These are phyloP conservation scores for Fusarium graminum DNA, from an alignment of 2,329 filamentous ascomycete genomes.

Conservation along the genomic window DNA sequence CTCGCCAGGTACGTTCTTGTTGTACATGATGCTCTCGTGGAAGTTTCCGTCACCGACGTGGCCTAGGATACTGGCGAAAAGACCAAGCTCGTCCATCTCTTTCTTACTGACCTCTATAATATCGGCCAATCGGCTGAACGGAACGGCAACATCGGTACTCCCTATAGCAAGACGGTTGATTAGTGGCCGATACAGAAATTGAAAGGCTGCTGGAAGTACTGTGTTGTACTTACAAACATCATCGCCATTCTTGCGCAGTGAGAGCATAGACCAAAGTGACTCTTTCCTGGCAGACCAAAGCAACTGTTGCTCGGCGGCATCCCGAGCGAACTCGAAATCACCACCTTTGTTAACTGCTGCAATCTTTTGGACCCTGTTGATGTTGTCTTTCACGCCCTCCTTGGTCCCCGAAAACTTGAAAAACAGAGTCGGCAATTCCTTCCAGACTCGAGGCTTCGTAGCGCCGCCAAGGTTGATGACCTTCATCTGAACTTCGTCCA, in stretches of 20 bases:
- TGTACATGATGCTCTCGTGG: conserved; percentile 92
- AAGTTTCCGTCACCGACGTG: conserved; percentile 97
- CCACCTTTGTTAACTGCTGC: conserved; percentile 73
- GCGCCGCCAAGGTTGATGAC: conserved; percentile 82
- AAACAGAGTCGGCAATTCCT: conserved; percentile 82
- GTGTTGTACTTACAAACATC: conserved; percentile 70
- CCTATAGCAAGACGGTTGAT: conserved; percentile 54
- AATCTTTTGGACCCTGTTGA: conserved; percentile 75
- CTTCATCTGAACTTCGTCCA: conserved; percentile 90
- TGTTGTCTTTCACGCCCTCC: conserved; percentile 82
- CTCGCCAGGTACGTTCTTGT: conserved; percentile 76
- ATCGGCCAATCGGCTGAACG: conserved; percentile 79
- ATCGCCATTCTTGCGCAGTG: conserved; percentile 73
- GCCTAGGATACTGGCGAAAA: conserved; percentile 89
- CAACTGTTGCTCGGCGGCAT: conserved; percentile 77
- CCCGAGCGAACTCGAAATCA: conserved; percentile 82
- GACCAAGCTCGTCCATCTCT: conserved; percentile 85
- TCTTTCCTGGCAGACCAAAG: conserved; percentile 87
- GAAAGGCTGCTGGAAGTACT: neutral
- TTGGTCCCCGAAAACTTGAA: conserved; percentile 89
- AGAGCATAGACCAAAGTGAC: conserved; percentile 85
- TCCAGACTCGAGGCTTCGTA: conserved; percentile 77
- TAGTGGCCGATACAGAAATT: neutral
- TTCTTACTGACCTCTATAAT: conserved; percentile 88
- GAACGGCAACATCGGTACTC: conserved; percentile 88